Base-by-base conservation (phyloP, 257 asterid genomes). In the Rhazya stricta region DNA sequence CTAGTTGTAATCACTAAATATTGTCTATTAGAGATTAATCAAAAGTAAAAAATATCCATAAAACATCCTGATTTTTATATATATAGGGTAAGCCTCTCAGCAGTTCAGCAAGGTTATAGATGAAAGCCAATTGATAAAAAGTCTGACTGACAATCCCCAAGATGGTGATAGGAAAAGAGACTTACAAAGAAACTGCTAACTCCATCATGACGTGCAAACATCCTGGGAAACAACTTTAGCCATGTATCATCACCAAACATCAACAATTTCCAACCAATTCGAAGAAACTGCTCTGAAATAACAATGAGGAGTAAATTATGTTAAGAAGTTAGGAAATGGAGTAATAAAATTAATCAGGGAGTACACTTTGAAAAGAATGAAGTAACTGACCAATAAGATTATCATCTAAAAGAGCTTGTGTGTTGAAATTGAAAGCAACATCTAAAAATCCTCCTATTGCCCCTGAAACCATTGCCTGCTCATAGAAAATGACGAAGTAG, bases 181-280 rank as follows among this genome's bases (percentile, higher is more conserved):
- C 98, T 87, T 83, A 93, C 98, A 81, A 91, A 93, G 84, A 93
- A 93, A 81, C 97, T 93, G 92, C 90, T 89, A 79, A 93, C 96
- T 36, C 97, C 98, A 76, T 93, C 98, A 80, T 87, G 92, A 84
- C 92, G 88, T 12, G 83, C 78, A 77, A 93, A 90, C 93, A 87
- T 85, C 77, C 86, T 63, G 37, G 98, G 98, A 81, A 93, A 93
- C 87, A 93, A 75, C 84, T 93, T 91, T 74, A 91, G 89, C 98
- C 97, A 93, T 71, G 98, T 93, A 42, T 90, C 96, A 81, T 93
- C 98, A 73, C 98, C 97, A 80, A 86, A 93, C 97, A 93, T 90
- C 85, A 86, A 90, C 87, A 90, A 89, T 81, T 89, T 93, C 97
- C 96, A 90, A 77, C 98, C 97, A 83, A 90, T 80, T 81, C 86